These are phyloP conservation scores for Beta vulgaris DNA, from an alignment of 148 eudicot genomes.

Conservation along the genomic window DNA sequence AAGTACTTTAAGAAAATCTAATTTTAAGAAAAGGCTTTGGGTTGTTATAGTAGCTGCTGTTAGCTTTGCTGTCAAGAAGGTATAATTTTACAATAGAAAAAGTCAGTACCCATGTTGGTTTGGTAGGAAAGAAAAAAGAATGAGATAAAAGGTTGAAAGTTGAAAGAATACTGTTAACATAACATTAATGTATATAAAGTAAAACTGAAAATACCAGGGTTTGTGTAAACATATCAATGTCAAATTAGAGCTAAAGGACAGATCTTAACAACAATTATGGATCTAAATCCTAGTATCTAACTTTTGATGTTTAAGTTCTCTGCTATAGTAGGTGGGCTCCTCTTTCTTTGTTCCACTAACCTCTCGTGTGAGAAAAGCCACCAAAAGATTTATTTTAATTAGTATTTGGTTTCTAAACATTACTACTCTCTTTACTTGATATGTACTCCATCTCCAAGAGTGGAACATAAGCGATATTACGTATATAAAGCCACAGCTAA, in stretches of 20 bases:
- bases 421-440: conserved; percentile 29
- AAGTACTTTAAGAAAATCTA: conserved; percentile 15
- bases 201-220: conserved; percentile 19
- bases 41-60: conserved; percentile 43
- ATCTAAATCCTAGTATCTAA: conserved; percentile 19
- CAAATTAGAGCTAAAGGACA: conserved; percentile 25
- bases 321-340: conserved; percentile 26
- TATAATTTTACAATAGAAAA: conserved; percentile 40
- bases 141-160: conserved; percentile 21
- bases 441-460: conserved; percentile 37
- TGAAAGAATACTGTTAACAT: conserved; percentile 16
- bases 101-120: conserved; percentile 42
- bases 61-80: conserved; percentile 53
- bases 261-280: conserved; percentile 3
- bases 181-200: conserved; percentile 20
- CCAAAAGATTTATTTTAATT: conserved; percentile 15
- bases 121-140: conserved; percentile 37
- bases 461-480: conserved; percentile 37
- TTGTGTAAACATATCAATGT: conserved; percentile 20
- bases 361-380: conserved; percentile 38
- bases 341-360: conserved; percentile 18
- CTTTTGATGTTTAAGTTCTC: conserved; percentile 30
- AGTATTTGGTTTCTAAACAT: conserved; percentile 20
- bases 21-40: conserved; percentile 20
- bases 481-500: conserved; percentile 17